Base-by-base conservation (phyloP, 2,329 filamentous ascomycete genomes). In the Hymenoscyphus fructigenus region DNA sequence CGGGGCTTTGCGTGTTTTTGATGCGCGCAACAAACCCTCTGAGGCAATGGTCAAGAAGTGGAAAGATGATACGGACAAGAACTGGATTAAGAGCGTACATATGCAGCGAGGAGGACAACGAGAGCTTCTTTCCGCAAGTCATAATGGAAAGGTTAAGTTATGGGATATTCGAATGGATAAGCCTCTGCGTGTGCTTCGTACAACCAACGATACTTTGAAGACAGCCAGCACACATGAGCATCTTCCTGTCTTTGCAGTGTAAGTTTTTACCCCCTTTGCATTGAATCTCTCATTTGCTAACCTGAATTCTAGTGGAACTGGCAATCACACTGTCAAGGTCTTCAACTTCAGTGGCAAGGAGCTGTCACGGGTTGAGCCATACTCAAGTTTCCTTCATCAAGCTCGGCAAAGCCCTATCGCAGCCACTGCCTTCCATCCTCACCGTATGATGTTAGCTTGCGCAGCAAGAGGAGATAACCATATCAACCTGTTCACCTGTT, bases 81-180 rank as follows among this genome's bases (percentile, higher is more conserved):
- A 96, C 72, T 99, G 95, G 95, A 89, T 99, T 77, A 93, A 93
- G 73, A 95, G 92, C 70, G 92, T 97, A 15, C 95, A 98, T 76
- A 93, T 99, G 87, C 95, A 99, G 78, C 91, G 95, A 55, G 95
- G 95, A 66, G 95, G 95, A 2, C 88, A 97, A 77, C 85, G 95
- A 65, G 95, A 99, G 78, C 84, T 99, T 53, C 83, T 99, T 61
- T 94, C 90, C 55, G 95, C 93, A 23, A 96, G 93, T 75, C 87
- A 92, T 57, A 95, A 97, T 74, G 95, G 95, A 67, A 95, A 95
- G 75, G 91, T 99, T 69, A 93, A 92, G 76, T 83, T 99, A 17
- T 99, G 95, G 95, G 95, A 99, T 77, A 92, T 99, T 60, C 87
- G 95, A 59, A 92, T 92, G 87, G 91, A 95, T 68, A 84, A 84